phyloP scores from a whole-genome alignment of 306 rosid genomes.

The Rosa multiflora region DNA sequence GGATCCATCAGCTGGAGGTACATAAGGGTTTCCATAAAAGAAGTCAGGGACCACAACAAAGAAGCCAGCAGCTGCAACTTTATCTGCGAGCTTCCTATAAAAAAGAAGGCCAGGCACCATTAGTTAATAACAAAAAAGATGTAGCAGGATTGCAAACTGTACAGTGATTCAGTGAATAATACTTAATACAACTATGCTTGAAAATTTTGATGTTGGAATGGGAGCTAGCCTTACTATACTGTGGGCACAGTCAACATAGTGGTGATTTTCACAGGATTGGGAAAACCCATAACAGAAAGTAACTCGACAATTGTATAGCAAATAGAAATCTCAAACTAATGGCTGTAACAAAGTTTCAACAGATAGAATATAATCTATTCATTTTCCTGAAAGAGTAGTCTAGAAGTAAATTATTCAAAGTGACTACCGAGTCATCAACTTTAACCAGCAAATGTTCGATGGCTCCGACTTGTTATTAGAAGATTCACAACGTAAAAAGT shows the following conservation, averaged over 20 bases:
- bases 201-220: neutral
- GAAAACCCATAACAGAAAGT: neutral
- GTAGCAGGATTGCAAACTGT: neutral
- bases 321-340: neutral
- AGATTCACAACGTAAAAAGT: neutral
- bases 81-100: conserved; percentile 47
- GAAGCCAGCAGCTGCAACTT: conserved; percentile 49
- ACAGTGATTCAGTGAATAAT: neutral
- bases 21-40: conserved; percentile 53
- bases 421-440: too few species aligned
- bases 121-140: neutral
- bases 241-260: neutral
- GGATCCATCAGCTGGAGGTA: conserved; percentile 18
- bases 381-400: too few species aligned
- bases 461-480: neutral
- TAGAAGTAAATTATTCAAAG: too few species aligned
- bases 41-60: conserved; percentile 69
- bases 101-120: too few species aligned
- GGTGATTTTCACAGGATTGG: neutral
- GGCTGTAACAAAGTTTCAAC: neutral
- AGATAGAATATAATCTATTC: too few species aligned
- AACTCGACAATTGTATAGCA: neutral
- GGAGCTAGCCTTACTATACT: neutral
- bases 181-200: neutral
- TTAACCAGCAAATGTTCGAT: too few species aligned